Evolutionary conservation across 306 rosid genomes (phyloP), one percentile per base, ranked within the genome.

Genomic region (Dalbergia cochinchinensis): DNA sequence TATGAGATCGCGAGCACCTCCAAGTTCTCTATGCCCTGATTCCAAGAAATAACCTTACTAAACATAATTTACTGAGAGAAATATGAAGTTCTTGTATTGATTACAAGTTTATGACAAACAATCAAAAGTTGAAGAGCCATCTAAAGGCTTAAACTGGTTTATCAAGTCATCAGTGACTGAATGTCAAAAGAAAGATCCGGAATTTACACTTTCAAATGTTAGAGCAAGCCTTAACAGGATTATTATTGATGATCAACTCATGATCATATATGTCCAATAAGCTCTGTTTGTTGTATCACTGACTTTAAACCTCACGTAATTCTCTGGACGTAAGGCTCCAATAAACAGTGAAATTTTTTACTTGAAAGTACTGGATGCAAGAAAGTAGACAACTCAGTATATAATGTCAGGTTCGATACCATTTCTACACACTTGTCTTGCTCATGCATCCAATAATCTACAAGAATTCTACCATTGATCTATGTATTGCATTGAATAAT

Each of bases 11-110:
- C 86, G 84, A 45, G 94, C 94, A 64, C 96, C 97, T 55, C 92
- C 93, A 80, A 90, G 80, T 87, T 94, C 98, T 87, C 86, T 92
- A 75, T 85, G 92, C 69, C 98, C 98, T 94, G 71, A 61, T 79
- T 73, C 18, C 67, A 78, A 48, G 37, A 73, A 83, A 65, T 57
- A 57, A 48, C 58, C 75, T 72, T 72, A 22, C 34, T 65, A 34
- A 72, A 71, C 31, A 55, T 65, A 14, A 57, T 26, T 59, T 80
- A 60, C 26, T 37, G 9, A 16, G 48, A 57, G 42, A 64, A 35
- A 59, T 47, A 72, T n/a, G 58, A 8, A 57, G 61, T 71, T 11
- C 65, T 63, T 54, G 48, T 48, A 83, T 55, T 11, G 26, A 76
- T 67, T 66, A 16, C 48, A 74, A 0, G 55, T 58, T 60, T 45